A percentile compares a stretch with the other conserved stretches of the same genome.
Conservation (phyloP, 1,139 yeast genomes). For the Spencermartinsiella ligniputridi region DNA sequence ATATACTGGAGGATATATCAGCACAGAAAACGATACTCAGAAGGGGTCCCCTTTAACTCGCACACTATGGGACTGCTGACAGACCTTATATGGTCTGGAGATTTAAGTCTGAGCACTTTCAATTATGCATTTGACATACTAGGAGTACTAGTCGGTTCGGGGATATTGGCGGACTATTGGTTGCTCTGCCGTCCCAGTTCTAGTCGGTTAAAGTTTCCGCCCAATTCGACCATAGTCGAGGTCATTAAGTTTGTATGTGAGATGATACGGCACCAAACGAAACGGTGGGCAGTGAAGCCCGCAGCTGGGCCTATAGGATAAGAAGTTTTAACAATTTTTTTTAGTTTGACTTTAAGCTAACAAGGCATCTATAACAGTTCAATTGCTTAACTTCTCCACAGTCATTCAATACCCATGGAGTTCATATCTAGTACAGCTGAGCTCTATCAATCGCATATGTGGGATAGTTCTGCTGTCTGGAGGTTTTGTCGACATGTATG, state of each 20-base stretch:
- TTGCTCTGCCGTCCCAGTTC: background rate
- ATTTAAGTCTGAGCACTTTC: background rate
- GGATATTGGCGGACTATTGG: background rate
- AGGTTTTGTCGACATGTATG: background rate
- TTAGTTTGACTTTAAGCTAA: too few relatives aligned
- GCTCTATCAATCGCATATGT: background rate
- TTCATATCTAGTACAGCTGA: background rate
- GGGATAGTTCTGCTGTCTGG: background rate
- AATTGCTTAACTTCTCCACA: background rate
- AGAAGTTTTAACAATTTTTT: too few relatives aligned
- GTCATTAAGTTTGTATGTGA: background rate
- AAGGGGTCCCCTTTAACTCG: too few relatives aligned
- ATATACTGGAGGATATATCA: too few relatives aligned
- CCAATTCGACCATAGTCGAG: background rate
- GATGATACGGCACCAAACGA: too few relatives aligned
- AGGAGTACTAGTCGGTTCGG: background rate
- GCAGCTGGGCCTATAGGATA: too few relatives aligned
- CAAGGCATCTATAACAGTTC: background rate
- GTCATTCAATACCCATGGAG: background rate
- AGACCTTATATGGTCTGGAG: background rate
- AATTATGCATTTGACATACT: background rate
- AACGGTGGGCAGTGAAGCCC: too few relatives aligned
- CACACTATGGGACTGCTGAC: slow-evolving; percentile 1
- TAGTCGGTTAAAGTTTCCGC: background rate
- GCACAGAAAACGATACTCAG: too few relatives aligned